Percentiles rank a stretch among this genome's conserved stretches.
Conservation (phyloP, 148 eudicot genomes). For the Cornus kousa region DNA sequence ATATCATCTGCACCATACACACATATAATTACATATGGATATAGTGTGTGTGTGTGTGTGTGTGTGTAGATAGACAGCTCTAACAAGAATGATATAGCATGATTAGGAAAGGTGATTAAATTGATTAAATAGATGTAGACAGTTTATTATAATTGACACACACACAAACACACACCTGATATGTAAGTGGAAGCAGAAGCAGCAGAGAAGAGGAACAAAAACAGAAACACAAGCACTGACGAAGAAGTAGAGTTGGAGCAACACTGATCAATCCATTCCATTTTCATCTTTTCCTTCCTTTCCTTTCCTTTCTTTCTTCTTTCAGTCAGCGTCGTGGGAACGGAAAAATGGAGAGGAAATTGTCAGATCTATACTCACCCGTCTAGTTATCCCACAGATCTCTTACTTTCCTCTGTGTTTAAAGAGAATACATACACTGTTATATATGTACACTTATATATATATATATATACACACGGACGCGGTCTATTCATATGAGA, state of each 20-base stretch:
- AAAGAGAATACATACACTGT: background rate
- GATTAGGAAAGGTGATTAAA: too few species aligned
- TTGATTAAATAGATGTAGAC: too few species aligned
- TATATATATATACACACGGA: too few species aligned
- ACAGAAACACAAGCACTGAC: background rate
- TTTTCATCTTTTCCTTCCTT: background rate
- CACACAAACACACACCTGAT: too few species aligned
- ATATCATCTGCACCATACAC: too few species aligned
- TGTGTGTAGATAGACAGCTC: too few species aligned
- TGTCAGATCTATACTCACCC: background rate
- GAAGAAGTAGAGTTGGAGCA: background rate
- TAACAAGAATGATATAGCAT: too few species aligned
- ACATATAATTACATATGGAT: too few species aligned
- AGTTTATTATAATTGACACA: too few species aligned
- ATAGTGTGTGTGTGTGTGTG: too few species aligned
- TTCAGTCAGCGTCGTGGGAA: background rate
- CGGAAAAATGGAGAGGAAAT: too few species aligned
- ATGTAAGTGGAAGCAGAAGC: too few species aligned
- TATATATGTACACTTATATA: background rate
- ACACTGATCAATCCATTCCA: background rate
- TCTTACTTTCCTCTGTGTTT: background rate
- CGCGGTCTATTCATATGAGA: background rate
- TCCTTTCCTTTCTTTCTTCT: background rate
- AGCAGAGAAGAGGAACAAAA: conserved; percentile 10
- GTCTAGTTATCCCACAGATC: background rate